Percentiles rank a stretch among this genome's conserved stretches.
These are phyloP conservation scores for Aegilops sharonensis DNA, from an alignment of 176 grass and related monocot genomes.

Conservation along the genomic window DNA sequence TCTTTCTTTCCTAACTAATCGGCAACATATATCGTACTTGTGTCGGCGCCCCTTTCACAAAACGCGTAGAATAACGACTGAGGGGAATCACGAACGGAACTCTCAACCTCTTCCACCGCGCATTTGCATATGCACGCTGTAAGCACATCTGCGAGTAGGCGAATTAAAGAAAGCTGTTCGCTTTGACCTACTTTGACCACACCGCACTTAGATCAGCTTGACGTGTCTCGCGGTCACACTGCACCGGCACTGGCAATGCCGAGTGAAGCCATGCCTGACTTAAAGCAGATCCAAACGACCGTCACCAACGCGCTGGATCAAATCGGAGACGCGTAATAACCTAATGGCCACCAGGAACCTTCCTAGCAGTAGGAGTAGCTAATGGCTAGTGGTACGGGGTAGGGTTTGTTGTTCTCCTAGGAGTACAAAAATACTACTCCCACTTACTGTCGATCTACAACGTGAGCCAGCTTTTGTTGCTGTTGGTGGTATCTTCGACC, in stretches of 20 bases:
- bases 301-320: too few relatives aligned
- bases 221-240: not conserved
- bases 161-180: not conserved
- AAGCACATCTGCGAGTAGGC: not conserved
- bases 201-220: not conserved
- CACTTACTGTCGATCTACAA: not conserved
- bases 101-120: not conserved
- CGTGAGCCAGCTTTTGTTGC: not conserved
- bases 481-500: not conserved
- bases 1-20: too few relatives aligned
- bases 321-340: not conserved
- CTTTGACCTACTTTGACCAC: slow-evolving; percentile 13
- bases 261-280: not conserved
- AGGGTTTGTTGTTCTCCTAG: not conserved
- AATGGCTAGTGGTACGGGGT: not conserved
- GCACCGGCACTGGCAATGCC: not conserved
- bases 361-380: not conserved
- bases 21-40: too few relatives aligned
- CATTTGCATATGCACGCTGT: not conserved
- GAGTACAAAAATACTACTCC: not conserved
- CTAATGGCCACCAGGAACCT: slow-evolving; percentile 13
- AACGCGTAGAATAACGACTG: too few relatives aligned
- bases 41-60: not conserved
- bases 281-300: not conserved
- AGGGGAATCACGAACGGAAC: too few relatives aligned